Percentiles rank a stretch among this genome's conserved stretches.
These are phyloP conservation scores for Kuraishia ogatae DNA, from an alignment of 805 yeast species.

Conservation along the genomic window DNA sequence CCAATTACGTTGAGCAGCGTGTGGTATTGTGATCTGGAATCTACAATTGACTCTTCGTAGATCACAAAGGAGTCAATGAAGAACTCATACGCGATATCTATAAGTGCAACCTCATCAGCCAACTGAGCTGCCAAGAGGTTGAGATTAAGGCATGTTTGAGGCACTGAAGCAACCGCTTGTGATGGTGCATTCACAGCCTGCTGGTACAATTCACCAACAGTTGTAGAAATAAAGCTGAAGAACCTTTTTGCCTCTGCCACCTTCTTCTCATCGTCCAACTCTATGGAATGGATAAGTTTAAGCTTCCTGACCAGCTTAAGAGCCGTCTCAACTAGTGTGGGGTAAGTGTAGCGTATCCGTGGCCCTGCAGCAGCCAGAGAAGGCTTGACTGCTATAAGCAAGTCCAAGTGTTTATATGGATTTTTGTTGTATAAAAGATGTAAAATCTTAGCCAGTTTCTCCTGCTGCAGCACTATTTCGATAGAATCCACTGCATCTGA, in stretches of 20 bases:
- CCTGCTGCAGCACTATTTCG: conserved; percentile 40
- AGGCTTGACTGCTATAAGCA: conserved; percentile 35
- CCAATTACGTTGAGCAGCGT: conserved; percentile 37
- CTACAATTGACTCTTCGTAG: conserved; percentile 58
- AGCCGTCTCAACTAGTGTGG: conserved; percentile 59
- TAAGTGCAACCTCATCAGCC: conserved; percentile 69
- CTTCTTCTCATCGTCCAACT: conserved; percentile 12
- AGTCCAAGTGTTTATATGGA: conserved; percentile 33
- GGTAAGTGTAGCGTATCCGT: conserved; percentile 60
- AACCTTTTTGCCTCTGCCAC: conserved; percentile 19
- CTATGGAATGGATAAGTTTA: conserved; percentile 17
- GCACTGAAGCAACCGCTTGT: conserved; percentile 24
- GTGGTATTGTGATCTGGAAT: conserved; percentile 40
- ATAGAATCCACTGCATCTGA: conserved; percentile 17
- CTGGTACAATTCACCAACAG: conserved; percentile 57
- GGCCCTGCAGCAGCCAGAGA: conserved; percentile 45
- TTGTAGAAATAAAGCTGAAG: conserved; percentile 68
- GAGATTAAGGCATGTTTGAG: conserved; percentile 30
- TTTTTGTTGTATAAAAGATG: conserved; percentile 51
- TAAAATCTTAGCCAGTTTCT: conserved; percentile 58
- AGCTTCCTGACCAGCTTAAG: conserved; percentile 50
- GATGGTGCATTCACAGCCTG: conserved; percentile 17
- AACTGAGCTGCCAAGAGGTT: conserved; percentile 61
- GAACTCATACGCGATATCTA: conserved; percentile 77
- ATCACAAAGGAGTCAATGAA: conserved; percentile 81